These are phyloP conservation scores for Blastomyces parvus DNA, from an alignment of 2,329 filamentous ascomycete genomes.

Conservation along the genomic window DNA sequence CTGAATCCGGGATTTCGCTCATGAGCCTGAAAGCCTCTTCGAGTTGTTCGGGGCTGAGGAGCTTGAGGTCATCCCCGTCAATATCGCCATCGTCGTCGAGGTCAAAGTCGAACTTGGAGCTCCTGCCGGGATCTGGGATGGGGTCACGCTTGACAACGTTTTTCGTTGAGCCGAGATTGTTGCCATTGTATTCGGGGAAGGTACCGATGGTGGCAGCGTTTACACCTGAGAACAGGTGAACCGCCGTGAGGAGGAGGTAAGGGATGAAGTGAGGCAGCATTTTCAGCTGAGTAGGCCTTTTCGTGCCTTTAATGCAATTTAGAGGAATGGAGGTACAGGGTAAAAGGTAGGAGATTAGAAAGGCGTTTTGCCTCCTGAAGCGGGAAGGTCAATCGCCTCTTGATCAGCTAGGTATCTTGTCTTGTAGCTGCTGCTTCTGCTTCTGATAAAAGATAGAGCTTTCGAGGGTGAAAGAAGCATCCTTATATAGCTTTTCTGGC, in stretches of 20 bases:
- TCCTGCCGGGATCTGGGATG: neutral
- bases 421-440: neutral
- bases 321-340: neutral
- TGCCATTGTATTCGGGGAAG: neutral
- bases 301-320: neutral
- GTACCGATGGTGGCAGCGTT: neutral
- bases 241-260: neutral
- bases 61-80: neutral
- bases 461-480: neutral
- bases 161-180: constrained; percentile 1
- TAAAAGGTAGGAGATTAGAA: neutral
- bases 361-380: neutral
- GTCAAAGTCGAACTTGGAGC: neutral
- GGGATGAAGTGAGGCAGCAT: constrained; percentile 4
- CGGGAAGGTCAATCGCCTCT: neutral
- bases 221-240: constrained; percentile 4
- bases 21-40: constrained; percentile 1
- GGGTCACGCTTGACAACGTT: neutral
- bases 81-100: neutral
- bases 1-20: neutral
- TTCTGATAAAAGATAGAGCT: neutral
- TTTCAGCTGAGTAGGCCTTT: neutral
- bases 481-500: neutral
- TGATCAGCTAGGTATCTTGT: neutral
- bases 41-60: neutral